Conservation (phyloP, 1,284 basidiomycete species). For the Athelia sp. region DNA sequence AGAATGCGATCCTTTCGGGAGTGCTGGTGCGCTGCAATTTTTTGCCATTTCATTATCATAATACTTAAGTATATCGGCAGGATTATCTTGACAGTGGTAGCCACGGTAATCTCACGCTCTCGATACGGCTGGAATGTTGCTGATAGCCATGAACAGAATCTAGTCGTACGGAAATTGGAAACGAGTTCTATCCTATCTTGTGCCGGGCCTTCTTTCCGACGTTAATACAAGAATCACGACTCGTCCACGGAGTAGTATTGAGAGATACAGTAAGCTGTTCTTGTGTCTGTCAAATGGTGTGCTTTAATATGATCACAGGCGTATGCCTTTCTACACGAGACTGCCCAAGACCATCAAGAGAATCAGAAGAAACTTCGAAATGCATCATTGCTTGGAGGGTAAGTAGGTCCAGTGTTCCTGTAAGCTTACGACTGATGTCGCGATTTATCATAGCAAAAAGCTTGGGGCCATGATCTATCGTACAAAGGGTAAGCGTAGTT, state of each 20-base stretch:
- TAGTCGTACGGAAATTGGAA: constrained; percentile 11
- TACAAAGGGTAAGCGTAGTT: constrained; percentile 20
- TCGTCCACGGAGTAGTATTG: no score
- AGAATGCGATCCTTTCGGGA: constrained; percentile 34
- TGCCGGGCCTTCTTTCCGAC: constrained; percentile 13
- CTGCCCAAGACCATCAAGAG: constrained; percentile 16
- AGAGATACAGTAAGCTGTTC: no score
- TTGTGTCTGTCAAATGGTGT: no score
- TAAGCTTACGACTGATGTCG: neutral
- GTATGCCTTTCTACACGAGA: constrained; percentile 28
- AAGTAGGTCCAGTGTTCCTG: constrained; percentile 5
- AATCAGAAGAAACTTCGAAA: constrained; percentile 29
- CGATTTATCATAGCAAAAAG: constrained; percentile 19
- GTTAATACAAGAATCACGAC: neutral
- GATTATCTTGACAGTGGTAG: constrained; percentile 14
- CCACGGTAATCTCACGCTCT: neutral
- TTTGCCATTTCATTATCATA: no score
- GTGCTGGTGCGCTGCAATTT: constrained; percentile 32
- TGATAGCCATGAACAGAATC: constrained; percentile 5
- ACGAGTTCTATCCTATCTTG: constrained; percentile 14
- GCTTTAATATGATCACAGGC: constrained; percentile 18
- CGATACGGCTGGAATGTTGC: no score
- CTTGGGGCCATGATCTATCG: constrained; percentile 28
- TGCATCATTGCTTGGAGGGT: constrained; percentile 31
- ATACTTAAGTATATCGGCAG: no score